Evolutionary conservation across 352 stramenopile species (phyloP).

Genomic region (Pythium monospermum): DNA sequence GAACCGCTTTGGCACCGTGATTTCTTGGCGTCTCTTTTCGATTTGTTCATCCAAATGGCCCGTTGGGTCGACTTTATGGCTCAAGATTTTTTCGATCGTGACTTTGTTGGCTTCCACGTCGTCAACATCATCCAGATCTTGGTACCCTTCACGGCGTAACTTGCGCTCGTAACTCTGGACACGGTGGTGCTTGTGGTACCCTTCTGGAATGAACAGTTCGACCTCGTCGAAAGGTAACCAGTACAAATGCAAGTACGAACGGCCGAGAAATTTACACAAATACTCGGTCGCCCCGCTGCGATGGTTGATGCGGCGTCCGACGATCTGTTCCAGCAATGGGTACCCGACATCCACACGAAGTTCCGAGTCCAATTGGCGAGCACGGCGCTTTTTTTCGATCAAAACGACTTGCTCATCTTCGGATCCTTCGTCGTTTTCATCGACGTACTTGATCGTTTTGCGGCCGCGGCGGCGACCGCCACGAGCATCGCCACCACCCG

Average conservation of each 20-base stretch:
- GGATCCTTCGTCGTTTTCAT: slow-evolving; percentile 52
- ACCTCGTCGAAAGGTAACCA: slow-evolving; percentile 87
- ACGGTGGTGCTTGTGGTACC: slow-evolving; percentile 82
- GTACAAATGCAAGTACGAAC: slow-evolving; percentile 85
- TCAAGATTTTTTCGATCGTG: slow-evolving; percentile 86
- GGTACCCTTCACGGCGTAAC: slow-evolving; percentile 71
- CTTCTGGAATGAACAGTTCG: slow-evolving; percentile 78
- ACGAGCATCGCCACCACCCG: slow-evolving; percentile 1
- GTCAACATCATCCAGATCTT: slow-evolving; percentile 83
- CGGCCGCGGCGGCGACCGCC: slow-evolving; percentile 30
- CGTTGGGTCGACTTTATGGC: slow-evolving; percentile 74
- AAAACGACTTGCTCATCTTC: slow-evolving; percentile 54
- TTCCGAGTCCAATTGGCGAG: slow-evolving; percentile 78
- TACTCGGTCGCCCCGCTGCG: slow-evolving; percentile 72
- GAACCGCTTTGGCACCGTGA: slow-evolving; percentile 46
- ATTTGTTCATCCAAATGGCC: slow-evolving; percentile 84
- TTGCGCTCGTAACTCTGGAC: slow-evolving; percentile 85
- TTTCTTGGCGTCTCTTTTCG: slow-evolving; percentile 56
- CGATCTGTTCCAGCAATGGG: slow-evolving; percentile 74
- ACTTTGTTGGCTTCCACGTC: slow-evolving; percentile 85
- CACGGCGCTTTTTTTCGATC: slow-evolving; percentile 60
- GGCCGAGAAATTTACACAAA: slow-evolving; percentile 82
- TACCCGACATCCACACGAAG: slow-evolving; percentile 42
- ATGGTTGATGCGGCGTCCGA: slow-evolving; percentile 76
- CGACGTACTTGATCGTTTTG: slow-evolving; percentile 74